Evolutionary conservation across 257 asterid species (phyloP).

Genomic region (Orobanche coerulescens): DNA sequence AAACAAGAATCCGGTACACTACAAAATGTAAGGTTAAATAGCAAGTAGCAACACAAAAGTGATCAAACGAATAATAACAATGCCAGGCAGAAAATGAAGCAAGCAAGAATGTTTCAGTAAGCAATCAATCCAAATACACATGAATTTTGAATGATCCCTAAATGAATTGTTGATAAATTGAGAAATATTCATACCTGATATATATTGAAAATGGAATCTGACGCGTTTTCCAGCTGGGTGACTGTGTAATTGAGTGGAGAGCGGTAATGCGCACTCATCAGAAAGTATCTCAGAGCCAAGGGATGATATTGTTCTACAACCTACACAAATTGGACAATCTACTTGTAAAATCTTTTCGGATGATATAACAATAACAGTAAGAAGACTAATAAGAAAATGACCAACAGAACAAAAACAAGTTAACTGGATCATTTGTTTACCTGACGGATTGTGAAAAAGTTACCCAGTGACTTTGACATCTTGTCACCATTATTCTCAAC

Average conservation of each 20-base stretch:
- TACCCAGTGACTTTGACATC: slow-evolving; percentile 81
- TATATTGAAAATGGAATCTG: slow-evolving; percentile 65
- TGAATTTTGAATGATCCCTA: neutral
- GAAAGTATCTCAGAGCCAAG: slow-evolving; percentile 73
- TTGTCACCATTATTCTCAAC: slow-evolving; percentile 72
- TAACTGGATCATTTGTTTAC: slow-evolving; percentile 25
- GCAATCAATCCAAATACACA: neutral
- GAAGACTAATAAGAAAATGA: slow-evolving; percentile 18
- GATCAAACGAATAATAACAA: too few relatives aligned
- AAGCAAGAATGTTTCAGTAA: slow-evolving; percentile 41
- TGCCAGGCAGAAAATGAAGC: too few relatives aligned
- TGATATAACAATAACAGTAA: slow-evolving; percentile 38
- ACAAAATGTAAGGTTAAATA: too few relatives aligned
- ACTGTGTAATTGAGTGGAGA: slow-evolving; percentile 78
- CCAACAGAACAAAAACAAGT: slow-evolving; percentile 24
- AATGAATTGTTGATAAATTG: neutral
- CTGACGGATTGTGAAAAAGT: slow-evolving; percentile 88
- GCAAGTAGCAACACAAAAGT: too few relatives aligned
- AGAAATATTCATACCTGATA: slow-evolving; percentile 77
- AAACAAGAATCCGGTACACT: too few relatives aligned
- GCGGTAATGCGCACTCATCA: slow-evolving; percentile 81
- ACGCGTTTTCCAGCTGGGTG: slow-evolving; percentile 62
- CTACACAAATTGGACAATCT: too few relatives aligned
- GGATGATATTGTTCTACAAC: slow-evolving; percentile 74
- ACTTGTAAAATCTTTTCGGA: too few relatives aligned